Conservation (phyloP, 164 flowering plant species). For the Magnolia officinalis region DNA sequence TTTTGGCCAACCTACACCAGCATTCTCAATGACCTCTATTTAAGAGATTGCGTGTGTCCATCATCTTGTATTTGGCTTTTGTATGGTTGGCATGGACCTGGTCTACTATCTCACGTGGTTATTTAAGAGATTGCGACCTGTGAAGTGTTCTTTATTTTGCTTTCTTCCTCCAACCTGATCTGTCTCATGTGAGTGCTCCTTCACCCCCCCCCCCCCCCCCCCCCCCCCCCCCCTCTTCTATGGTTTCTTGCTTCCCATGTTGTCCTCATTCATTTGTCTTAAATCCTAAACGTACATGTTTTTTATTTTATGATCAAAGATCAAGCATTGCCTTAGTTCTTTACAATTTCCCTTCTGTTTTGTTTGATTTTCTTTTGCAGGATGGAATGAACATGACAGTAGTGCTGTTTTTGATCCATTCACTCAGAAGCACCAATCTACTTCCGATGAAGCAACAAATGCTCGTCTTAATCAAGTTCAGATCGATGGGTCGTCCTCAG, state of each 20-base stretch:
- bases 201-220: too few species aligned
- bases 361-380: constrained; percentile 24
- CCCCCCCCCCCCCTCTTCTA: too few species aligned
- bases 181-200: neutral
- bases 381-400: constrained; percentile 11
- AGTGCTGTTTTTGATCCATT: neutral
- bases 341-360: neutral
- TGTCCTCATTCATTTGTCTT: neutral
- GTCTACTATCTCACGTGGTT: too few species aligned
- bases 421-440: constrained; percentile 9
- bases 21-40: too few species aligned
- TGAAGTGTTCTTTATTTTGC: neutral
- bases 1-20: too few species aligned
- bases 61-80: too few species aligned
- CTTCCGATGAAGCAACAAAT: constrained; percentile 1
- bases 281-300: neutral
- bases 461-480: constrained; percentile 40
- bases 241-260: neutral
- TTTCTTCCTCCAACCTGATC: neutral
- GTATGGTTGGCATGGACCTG: too few species aligned
- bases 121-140: neutral
- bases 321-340: neutral
- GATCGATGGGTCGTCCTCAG: constrained; percentile 28
- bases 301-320: neutral
- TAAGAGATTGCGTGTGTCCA: too few species aligned